Evolutionary conservation across 2,329 filamentous ascomycete species (phyloP).

Genomic region (Graphiopsis chlorocephala): DNA sequence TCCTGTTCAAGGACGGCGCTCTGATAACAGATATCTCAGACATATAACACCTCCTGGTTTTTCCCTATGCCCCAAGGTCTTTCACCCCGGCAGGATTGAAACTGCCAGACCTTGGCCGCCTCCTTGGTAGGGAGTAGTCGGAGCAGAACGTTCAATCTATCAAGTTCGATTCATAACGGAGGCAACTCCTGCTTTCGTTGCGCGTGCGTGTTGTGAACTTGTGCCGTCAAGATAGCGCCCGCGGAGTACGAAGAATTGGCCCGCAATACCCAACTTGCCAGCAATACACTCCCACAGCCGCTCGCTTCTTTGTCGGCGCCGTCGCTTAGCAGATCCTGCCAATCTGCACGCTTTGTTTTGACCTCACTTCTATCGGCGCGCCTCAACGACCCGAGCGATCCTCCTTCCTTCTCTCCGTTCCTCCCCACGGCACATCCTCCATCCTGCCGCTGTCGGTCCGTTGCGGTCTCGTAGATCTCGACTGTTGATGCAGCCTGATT

Average conservation of each 20-base stretch:
- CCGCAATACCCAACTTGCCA: background rate
- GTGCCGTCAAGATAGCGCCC: background rate
- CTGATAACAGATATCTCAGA: slow-evolving; percentile 3
- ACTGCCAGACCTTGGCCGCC: background rate
- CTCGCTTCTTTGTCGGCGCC: background rate
- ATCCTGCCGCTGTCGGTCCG: background rate
- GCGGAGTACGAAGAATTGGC: background rate
- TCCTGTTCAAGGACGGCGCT: background rate
- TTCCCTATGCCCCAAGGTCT: background rate
- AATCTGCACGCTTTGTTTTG: slow-evolving; percentile 3
- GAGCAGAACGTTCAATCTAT: background rate
- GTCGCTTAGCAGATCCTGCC: background rate
- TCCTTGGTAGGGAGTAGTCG: no score
- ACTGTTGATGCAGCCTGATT: background rate
- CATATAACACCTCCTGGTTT: slow-evolving; percentile 9
- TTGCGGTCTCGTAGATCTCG: background rate
- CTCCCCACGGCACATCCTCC: background rate
- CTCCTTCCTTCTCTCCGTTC: background rate
- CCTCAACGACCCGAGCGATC: background rate
- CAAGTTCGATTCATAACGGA: background rate
- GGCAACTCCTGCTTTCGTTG: background rate
- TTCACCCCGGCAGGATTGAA: background rate
- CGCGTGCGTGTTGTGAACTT: background rate
- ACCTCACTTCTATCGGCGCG: slow-evolving; percentile 5
- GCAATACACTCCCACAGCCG: background rate